These are phyloP conservation scores for Trifolium fragiferum DNA, from an alignment of 306 rosid genomes.

Conservation along the genomic window DNA sequence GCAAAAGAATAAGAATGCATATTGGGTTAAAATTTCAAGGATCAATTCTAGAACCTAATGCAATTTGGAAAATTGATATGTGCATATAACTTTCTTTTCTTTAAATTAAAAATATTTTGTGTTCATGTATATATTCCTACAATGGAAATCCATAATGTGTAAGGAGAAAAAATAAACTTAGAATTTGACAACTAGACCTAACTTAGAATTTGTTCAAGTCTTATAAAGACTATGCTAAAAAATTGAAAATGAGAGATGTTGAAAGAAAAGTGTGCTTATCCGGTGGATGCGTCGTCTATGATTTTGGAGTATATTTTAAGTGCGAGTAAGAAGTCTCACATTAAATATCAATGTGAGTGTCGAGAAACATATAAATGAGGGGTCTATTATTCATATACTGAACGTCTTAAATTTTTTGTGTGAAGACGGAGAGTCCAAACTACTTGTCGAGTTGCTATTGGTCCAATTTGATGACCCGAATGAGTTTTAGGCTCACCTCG, in stretches of 20 bases:
- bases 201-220: background rate
- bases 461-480: background rate
- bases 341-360: too few relatives aligned
- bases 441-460: background rate
- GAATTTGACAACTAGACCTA: background rate
- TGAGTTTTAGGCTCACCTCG: background rate
- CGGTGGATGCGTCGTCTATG: background rate
- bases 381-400: too few relatives aligned
- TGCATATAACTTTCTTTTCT: slow-evolving; percentile 30
- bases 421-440: background rate
- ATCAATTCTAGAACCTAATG: slow-evolving; percentile 69
- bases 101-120: slow-evolving; percentile 15
- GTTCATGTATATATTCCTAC: slow-evolving; percentile 37
- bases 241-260: background rate
- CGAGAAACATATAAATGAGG: too few relatives aligned
- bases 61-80: slow-evolving; percentile 52
- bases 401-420: background rate
- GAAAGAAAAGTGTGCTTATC: background rate
- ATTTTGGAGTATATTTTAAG: background rate
- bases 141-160: slow-evolving; percentile 35
- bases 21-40: slow-evolving; percentile 49
- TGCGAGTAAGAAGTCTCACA: background rate
- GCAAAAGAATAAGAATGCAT: slow-evolving; percentile 58
- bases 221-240: background rate
- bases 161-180: background rate